These are phyloP conservation scores for Lunularia cruciata DNA, from an alignment of 225 moss, liverwort and hornwort species.

Conservation along the genomic window DNA sequence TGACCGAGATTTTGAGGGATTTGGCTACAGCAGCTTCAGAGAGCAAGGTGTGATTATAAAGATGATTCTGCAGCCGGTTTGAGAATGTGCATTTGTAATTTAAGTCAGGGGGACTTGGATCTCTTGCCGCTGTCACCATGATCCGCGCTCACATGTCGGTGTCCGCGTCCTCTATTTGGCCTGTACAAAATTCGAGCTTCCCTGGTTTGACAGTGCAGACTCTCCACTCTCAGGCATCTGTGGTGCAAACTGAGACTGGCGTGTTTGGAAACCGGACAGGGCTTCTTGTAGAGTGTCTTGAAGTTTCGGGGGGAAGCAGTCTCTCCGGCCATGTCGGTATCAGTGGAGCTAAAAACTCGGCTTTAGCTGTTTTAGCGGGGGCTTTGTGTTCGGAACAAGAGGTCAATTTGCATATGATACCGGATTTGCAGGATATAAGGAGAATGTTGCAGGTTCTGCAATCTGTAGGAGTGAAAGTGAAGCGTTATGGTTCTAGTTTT, in stretches of 20 bases:
- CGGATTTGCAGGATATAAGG: conserved; percentile 79
- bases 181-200: background rate
- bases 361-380: conserved; percentile 83
- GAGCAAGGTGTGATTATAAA: background rate
- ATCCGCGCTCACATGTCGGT: conserved; percentile 2
- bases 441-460: conserved; percentile 92
- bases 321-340: conserved; percentile 78
- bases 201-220: conserved; percentile 12
- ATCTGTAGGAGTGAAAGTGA: conserved; percentile 70
- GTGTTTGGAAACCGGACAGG: conserved; percentile 31
- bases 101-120: background rate
- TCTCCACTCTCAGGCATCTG: conserved; percentile 11
- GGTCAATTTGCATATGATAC: conserved; percentile 74
- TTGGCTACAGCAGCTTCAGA: background rate
- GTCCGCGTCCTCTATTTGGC: conserved; percentile 12
- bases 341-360: conserved; percentile 90
- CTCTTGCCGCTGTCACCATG: background rate
- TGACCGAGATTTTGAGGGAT: no score
- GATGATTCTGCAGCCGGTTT: background rate
- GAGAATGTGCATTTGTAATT: background rate
- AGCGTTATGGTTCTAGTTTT: conserved; percentile 39
- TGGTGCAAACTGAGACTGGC: conserved; percentile 6
- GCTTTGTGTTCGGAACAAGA: conserved; percentile 73
- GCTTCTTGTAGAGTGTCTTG: conserved; percentile 59
- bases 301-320: conserved; percentile 66